Conservation (phyloP, 345 rosid species). For the Dipteronia sinensis region DNA sequence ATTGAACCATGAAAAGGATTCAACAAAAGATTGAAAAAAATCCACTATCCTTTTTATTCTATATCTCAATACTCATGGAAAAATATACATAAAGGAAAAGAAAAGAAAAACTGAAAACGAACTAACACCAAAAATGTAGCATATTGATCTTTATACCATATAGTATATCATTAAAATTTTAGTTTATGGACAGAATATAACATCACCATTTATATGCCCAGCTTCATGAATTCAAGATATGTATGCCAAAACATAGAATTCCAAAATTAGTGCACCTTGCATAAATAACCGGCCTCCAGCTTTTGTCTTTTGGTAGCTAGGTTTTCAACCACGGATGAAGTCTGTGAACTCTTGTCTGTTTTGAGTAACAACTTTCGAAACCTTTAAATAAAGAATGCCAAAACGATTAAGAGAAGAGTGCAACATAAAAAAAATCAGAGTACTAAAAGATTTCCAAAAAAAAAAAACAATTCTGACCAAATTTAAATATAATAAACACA, state of each 20-base stretch:
- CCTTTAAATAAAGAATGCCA: slow-evolving; percentile 34
- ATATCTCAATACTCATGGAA: background rate
- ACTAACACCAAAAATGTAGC: background rate
- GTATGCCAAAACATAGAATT: background rate
- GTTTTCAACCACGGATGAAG: slow-evolving; percentile 38
- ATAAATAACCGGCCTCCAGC: slow-evolving; percentile 72
- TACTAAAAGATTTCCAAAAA: background rate
- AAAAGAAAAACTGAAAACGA: background rate
- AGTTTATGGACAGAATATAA: background rate
- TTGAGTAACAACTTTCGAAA: slow-evolving; percentile 37
- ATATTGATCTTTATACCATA: background rate
- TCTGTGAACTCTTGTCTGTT: slow-evolving; percentile 35
- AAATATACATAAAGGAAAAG: background rate
- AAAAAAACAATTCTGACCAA: background rate
- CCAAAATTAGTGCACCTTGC: slow-evolving; percentile 52
- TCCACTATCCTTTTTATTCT: background rate
- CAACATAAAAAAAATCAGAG: background rate
- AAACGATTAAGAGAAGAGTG: slow-evolving; percentile 5
- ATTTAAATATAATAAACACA: background rate
- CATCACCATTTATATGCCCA: background rate
- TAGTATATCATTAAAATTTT: background rate
- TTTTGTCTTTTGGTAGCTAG: slow-evolving; percentile 76
- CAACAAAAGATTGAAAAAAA: background rate
- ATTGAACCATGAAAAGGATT: background rate
- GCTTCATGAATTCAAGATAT: background rate